Conservation (phyloP, 192 early-diverging fungal genomes). For the Coemansia sp. region DNA sequence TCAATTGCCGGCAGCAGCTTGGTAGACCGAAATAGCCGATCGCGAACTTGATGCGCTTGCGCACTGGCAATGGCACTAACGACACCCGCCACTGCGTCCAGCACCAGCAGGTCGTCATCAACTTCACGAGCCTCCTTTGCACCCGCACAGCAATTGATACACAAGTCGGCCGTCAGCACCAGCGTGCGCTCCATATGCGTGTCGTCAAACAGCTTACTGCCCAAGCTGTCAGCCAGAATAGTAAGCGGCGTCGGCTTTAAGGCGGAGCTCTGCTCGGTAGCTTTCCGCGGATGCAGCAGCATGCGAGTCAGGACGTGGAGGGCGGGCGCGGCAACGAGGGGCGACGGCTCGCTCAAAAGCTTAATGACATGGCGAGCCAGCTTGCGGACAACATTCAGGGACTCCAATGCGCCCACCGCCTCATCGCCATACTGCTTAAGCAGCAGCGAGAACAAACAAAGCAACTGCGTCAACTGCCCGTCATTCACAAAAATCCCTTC, state of each 20-base stretch:
- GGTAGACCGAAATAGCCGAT: constrained; percentile 11
- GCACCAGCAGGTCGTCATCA: constrained; percentile 17
- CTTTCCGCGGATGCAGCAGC: constrained; percentile 14
- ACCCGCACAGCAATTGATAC: constrained; percentile 24
- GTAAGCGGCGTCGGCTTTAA: constrained; percentile 5
- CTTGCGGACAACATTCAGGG: constrained; percentile 7
- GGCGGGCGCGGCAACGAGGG: constrained; percentile 29
- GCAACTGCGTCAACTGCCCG: neutral
- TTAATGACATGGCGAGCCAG: constrained; percentile 32
- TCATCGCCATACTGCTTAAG: constrained; percentile 9
- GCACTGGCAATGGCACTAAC: constrained; percentile 10
- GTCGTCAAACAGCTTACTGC: constrained; percentile 42
- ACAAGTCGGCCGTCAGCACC: constrained; percentile 29
- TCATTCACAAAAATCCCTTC: no score
- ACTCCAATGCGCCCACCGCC: constrained; percentile 1
- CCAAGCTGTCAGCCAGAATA: constrained; percentile 15
- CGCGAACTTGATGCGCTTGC: neutral
- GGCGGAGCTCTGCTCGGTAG: no score
- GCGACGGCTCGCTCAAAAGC: constrained; percentile 29
- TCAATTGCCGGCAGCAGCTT: constrained; percentile 17
- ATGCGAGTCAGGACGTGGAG: constrained; percentile 32
- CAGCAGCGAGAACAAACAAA: constrained; percentile 29
- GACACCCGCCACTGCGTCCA: constrained; percentile 19
- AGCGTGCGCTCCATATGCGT: constrained; percentile 34
- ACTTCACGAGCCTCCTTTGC: neutral